Evolutionary conservation across 2,329 filamentous ascomycete genomes (phyloP), one percentile per base, ranked within the genome.

Genomic region (Epichloe uncinata): DNA sequence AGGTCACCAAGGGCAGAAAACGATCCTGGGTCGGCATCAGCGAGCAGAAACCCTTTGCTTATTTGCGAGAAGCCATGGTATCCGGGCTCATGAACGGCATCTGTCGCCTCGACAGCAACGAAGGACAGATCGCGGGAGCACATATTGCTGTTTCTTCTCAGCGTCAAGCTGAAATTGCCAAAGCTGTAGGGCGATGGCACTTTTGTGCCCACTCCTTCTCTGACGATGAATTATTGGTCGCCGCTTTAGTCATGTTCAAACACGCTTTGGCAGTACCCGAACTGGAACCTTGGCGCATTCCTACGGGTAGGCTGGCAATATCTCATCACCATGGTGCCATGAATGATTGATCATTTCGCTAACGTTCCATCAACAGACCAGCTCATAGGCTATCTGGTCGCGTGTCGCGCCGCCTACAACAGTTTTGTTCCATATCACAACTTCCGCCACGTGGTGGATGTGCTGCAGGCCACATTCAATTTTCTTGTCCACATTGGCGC

Each of bases 391-490:
- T 97, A 95, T 61, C 73, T 97, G 53, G 78, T 95, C 54, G 89
- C 90, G 48, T 93, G 89, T 61, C 84, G 91, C 54, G 82, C 85
- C 45, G 87, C 93, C n/a, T 98, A 98, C 70, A 97, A 97, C 66
- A 85, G 81, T 52, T 95, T 95, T 65, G 89, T 96, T 36, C 86
- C 91, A 20, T 98, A 97, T 62, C 93, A 98, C 72, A 98, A 98
- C 68, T 98, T 97, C 65, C 85, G 91, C 49, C 93, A 98, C 67
- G 93, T 95, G 20, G 84, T 96, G 54, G 93, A 98, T 66, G 93
- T 98, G 30, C 74, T 97, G 48, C 91, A 97, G 66, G 94, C 91
- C 1, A 81, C 89, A 3, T 97, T 96, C 65, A 82, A 85, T 69
- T 95, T 96, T 62, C 78, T 97, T 5, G 74, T 96, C 50, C 80